Conservation (phyloP, 2,329 filamentous ascomycete genomes). For the Paecilomyces variotii region DNA sequence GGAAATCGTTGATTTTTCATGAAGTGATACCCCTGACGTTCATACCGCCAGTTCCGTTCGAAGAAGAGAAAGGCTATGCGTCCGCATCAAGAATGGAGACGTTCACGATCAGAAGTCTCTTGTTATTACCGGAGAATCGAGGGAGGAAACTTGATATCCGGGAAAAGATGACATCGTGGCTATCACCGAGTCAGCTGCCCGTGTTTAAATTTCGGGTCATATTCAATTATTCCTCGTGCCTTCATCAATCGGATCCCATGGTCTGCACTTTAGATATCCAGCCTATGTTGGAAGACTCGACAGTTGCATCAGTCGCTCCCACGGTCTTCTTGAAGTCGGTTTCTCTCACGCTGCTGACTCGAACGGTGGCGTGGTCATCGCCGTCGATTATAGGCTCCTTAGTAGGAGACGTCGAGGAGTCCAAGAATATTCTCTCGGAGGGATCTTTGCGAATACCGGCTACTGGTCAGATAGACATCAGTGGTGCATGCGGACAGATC, state of each 20-base stretch:
- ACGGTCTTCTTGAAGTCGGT: not conserved
- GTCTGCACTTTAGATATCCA: constrained; percentile 1
- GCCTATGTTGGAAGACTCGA: not conserved
- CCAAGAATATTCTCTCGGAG: not conserved
- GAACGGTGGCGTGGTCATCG: constrained; percentile 7
- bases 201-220: constrained; percentile 7
- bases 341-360: constrained; percentile 3
- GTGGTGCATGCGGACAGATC: constrained; percentile 4
- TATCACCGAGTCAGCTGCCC: constrained; percentile 8
- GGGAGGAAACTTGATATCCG: constrained; percentile 3
- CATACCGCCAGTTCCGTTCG: not conserved
- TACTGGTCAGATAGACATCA: constrained; percentile 4
- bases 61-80: not conserved
- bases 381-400: constrained; percentile 8
- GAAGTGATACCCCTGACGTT: not conserved
- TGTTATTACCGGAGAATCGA: constrained; percentile 7
- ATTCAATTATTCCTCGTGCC: constrained; percentile 5
- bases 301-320: not conserved
- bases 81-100: not conserved
- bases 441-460: not conserved
- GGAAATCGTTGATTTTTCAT: not conserved
- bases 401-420: not conserved
- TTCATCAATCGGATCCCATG: constrained; percentile 5
- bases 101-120: constrained; percentile 2
- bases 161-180: constrained; percentile 8